phyloP scores from a whole-genome alignment of 1,284 basidiomycete genomes.

The Sporisorium sorghi region DNA sequence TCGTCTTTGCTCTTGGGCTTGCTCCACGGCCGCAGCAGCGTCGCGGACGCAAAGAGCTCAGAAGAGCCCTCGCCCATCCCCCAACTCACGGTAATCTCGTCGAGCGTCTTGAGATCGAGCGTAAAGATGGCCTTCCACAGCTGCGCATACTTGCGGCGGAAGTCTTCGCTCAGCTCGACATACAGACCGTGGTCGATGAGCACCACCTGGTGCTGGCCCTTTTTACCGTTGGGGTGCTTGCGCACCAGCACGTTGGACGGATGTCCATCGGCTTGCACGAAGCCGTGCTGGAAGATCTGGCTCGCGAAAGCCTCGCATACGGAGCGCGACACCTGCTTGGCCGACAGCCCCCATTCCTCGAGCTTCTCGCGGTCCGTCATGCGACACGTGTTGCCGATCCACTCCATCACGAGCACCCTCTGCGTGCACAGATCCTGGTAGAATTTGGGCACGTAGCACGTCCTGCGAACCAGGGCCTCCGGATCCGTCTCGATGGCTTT shows the following conservation, averaged over 20 bases:
- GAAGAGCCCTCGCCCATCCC: slow-evolving; percentile 60
- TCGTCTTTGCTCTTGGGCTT: slow-evolving; percentile 45
- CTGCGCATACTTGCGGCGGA: slow-evolving; percentile 59
- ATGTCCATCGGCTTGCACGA: slow-evolving; percentile 64
- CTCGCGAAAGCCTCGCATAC: slow-evolving; percentile 62
- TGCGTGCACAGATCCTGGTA: slow-evolving; percentile 52
- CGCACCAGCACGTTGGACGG: slow-evolving; percentile 59
- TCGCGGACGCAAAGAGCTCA: slow-evolving; percentile 61
- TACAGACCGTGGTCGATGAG: slow-evolving; percentile 65
- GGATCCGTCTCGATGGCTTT: slow-evolving; percentile 53
- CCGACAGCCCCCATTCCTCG: slow-evolving; percentile 54
- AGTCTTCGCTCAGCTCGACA: slow-evolving; percentile 56
- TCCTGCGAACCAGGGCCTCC: slow-evolving; percentile 47
- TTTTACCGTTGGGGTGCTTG: slow-evolving; percentile 56
- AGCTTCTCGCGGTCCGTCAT: slow-evolving; percentile 59
- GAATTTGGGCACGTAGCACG: slow-evolving; percentile 58
- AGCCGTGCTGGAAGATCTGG: slow-evolving; percentile 65
- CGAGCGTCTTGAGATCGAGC: slow-evolving; percentile 54
- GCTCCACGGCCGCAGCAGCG: slow-evolving; percentile 61
- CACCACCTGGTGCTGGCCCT: slow-evolving; percentile 58
- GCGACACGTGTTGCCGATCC: slow-evolving; percentile 51
- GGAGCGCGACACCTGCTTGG: slow-evolving; percentile 49
- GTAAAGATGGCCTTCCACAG: slow-evolving; percentile 63
- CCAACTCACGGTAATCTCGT: slow-evolving; percentile 56
- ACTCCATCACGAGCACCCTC: slow-evolving; percentile 61